Percentiles rank a stretch among this genome's conserved stretches.
Conservation (phyloP, 768 basidiomycete species). For the Boletus edulis region DNA sequence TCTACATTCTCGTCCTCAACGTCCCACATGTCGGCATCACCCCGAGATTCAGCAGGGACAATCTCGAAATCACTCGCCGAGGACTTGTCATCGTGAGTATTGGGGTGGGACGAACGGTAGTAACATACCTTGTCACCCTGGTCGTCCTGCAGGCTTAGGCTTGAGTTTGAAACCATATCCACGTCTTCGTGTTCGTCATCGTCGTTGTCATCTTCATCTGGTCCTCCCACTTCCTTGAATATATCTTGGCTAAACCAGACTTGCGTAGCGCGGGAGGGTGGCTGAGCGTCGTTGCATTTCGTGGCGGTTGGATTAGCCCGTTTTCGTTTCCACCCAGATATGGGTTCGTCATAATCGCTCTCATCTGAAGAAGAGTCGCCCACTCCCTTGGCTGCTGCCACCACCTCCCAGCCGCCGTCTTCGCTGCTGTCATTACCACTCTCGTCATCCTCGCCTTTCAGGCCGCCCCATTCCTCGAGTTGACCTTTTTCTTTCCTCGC, state of each 20-base stretch:
- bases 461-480: constrained; percentile 81
- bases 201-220: constrained; percentile 33
- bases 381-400: constrained; percentile 53
- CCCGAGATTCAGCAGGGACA: constrained; percentile 57
- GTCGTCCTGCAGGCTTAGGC: constrained; percentile 32
- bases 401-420: constrained; percentile 70
- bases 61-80: constrained; percentile 62
- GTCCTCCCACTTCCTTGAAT: constrained; percentile 56
- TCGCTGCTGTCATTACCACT: constrained; percentile 40
- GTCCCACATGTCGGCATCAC: constrained; percentile 74
- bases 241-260: constrained; percentile 97
- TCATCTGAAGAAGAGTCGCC: constrained; percentile 53
- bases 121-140: constrained; percentile 27
- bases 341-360: constrained; percentile 39
- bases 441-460: constrained; percentile 44
- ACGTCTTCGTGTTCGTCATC: constrained; percentile 23
- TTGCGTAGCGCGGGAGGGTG: constrained; percentile 56
- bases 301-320: constrained; percentile 37
- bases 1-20: constrained; percentile 76
- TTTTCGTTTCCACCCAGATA: constrained; percentile 41
- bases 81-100: constrained; percentile 19
- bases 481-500: constrained; percentile 69
- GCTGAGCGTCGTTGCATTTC: constrained; percentile 33
- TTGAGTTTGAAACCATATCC: constrained; percentile 28
- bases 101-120: not conserved